These are phyloP conservation scores for Cyamopsis tetragonoloba DNA, from an alignment of 306 rosid genomes.

Conservation along the genomic window DNA sequence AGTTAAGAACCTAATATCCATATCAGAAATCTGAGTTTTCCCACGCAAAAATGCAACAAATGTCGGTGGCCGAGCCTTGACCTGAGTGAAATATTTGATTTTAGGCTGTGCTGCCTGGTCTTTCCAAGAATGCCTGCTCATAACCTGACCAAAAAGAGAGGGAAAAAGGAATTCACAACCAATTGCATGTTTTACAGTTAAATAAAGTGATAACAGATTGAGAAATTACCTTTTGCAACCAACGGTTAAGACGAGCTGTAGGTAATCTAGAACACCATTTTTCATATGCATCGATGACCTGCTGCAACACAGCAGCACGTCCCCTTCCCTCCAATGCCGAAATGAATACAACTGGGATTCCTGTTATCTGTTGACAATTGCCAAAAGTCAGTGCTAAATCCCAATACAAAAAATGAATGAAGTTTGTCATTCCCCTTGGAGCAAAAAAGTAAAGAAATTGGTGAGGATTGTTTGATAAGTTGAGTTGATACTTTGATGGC, in stretches of 20 bases:
- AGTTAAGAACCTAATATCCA: slow-evolving; percentile 73
- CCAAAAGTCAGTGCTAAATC: slow-evolving; percentile 19
- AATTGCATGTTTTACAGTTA: slow-evolving; percentile 6
- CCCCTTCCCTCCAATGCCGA: slow-evolving; percentile 95
- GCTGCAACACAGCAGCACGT: slow-evolving; percentile 53
- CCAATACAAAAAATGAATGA: not conserved
- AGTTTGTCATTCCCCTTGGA: slow-evolving; percentile 2
- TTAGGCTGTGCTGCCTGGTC: slow-evolving; percentile 89
- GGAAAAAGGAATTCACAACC: not conserved
- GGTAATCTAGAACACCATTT: slow-evolving; percentile 87
- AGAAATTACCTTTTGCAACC: slow-evolving; percentile 78
- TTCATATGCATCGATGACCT: slow-evolving; percentile 68
- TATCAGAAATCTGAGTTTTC: slow-evolving; percentile 63
- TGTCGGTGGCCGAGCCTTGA: slow-evolving; percentile 93
- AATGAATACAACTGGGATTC: slow-evolving; percentile 83
- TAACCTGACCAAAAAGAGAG: slow-evolving; percentile 50
- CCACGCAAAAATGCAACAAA: slow-evolving; percentile 86
- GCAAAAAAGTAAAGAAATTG: slow-evolving; percentile 7
- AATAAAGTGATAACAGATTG: not conserved
- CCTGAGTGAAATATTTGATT: slow-evolving; percentile 91
- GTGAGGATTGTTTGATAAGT: not conserved
- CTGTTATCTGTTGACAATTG: slow-evolving; percentile 60
- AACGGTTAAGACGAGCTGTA: slow-evolving; percentile 88
- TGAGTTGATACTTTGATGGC: too few species aligned
- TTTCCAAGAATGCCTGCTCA: slow-evolving; percentile 99